Conservation (phyloP, 805 yeast genomes). For the Metschnikowia rubicola region DNA sequence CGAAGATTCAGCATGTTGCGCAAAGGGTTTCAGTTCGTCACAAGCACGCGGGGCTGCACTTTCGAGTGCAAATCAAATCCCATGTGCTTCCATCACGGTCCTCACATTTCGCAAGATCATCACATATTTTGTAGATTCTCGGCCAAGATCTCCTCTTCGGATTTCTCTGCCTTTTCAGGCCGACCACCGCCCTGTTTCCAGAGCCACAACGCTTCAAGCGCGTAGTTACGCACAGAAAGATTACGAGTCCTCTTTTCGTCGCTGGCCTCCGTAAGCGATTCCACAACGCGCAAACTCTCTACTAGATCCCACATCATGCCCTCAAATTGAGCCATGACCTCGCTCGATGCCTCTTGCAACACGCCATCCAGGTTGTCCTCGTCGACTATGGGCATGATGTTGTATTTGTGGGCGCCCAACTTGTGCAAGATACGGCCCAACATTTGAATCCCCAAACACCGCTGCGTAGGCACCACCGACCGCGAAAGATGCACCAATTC, state of each 20-base stretch:
- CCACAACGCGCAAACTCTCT: conserved; percentile 57
- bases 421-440: conserved; percentile 84
- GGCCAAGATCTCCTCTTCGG: conserved; percentile 28
- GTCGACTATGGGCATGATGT: conserved; percentile 45
- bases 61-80: background rate
- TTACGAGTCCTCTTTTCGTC: conserved; percentile 62
- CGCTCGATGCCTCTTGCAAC: conserved; percentile 35
- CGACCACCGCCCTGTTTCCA: conserved; percentile 62
- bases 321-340: conserved; percentile 41
- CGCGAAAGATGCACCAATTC: conserved; percentile 79
- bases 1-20: background rate
- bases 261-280: conserved; percentile 62
- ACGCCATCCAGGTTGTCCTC: conserved; percentile 30
- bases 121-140: conserved; percentile 19
- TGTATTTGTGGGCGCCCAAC: conserved; percentile 61
- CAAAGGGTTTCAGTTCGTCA: conserved; percentile 1
- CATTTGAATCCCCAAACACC: conserved; percentile 82
- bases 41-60: background rate
- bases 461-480: conserved; percentile 78
- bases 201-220: conserved; percentile 87
- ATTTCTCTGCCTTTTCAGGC: conserved; percentile 11
- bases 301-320: conserved; percentile 68
- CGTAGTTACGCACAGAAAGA: conserved; percentile 74
- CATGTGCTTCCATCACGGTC: conserved; percentile 6
- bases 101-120: conserved; percentile 3